Evolutionary conservation across 495 filamentous ascomycete species (phyloP).

Genomic region (Hyaloscypha variabilis): DNA sequence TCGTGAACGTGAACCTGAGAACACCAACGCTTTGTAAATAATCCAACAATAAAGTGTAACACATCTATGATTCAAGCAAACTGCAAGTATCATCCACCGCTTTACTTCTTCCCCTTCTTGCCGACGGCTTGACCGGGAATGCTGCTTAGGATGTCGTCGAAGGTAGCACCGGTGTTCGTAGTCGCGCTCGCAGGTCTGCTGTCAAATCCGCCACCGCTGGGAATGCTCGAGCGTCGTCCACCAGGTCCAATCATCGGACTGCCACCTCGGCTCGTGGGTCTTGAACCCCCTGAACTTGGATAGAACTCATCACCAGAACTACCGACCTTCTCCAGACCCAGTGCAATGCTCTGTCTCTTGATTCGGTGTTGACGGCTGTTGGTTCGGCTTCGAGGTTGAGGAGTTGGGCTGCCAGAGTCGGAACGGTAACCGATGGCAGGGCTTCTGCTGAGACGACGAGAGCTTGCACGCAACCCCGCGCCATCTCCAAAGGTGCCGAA

Average conservation of each 20-base stretch:
- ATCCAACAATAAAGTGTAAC: too few relatives aligned
- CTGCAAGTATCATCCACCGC: neutral
- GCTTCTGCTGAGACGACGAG: too few relatives aligned
- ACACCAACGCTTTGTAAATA: too few relatives aligned
- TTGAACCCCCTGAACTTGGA: neutral
- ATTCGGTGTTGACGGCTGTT: neutral
- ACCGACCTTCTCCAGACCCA: neutral
- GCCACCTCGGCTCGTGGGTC: neutral
- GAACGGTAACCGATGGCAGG: too few relatives aligned
- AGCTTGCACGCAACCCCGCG: too few relatives aligned
- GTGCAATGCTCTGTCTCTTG: constrained; percentile 2
- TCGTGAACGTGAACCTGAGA: too few relatives aligned
- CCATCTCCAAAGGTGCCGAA: neutral
- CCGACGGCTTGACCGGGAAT: constrained; percentile 46
- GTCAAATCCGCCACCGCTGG: neutral
- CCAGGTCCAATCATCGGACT: constrained; percentile 1
- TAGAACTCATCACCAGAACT: neutral
- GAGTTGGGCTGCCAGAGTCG: neutral
- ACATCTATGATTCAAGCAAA: too few relatives aligned
- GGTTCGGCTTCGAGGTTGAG: neutral
- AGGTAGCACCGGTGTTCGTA: constrained; percentile 49
- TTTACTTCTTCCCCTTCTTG: constrained; percentile 40
- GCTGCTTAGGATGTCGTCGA: constrained; percentile 66
- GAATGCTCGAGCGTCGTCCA: neutral
- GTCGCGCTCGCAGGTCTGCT: neutral